These are phyloP conservation scores for Solanum arcanum DNA, from an alignment of 257 asterid genomes.

Conservation along the genomic window DNA sequence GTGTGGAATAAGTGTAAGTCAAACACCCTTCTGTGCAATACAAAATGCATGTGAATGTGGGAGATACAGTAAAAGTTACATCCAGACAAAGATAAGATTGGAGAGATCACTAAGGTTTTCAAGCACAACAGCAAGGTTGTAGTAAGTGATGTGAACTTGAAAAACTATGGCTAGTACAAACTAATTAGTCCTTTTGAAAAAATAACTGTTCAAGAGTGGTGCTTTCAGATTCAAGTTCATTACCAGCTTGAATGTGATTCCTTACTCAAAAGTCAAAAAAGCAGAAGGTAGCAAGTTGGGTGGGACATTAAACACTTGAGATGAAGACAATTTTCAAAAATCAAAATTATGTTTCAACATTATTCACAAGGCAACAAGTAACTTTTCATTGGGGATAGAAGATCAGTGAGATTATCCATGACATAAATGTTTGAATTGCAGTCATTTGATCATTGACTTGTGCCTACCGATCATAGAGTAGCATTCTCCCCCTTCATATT, in stretches of 20 bases:
- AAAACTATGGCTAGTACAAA: not conserved
- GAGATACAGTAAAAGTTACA: conserved; percentile 82
- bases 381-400: not conserved
- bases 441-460: not conserved
- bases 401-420: not conserved
- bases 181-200: not conserved
- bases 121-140: conserved; percentile 62
- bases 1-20: conserved; percentile 90
- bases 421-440: not conserved
- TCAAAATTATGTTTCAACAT: not conserved
- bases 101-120: conserved; percentile 59
- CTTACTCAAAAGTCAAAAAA: not conserved
- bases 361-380: not conserved
- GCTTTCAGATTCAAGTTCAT: not conserved
- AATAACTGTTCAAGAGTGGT: not conserved
- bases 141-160: conserved; percentile 67
- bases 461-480: not conserved
- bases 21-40: conserved; percentile 74
- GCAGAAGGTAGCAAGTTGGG: not conserved
- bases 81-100: conserved; percentile 76
- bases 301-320: not conserved
- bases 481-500: not conserved
- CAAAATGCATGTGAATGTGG: conserved; percentile 77
- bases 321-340: not conserved
- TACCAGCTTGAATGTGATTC: not conserved